Evolutionary conservation across 495 filamentous ascomycete genomes (phyloP).

Genomic region (Corynascus novoguineensis): DNA sequence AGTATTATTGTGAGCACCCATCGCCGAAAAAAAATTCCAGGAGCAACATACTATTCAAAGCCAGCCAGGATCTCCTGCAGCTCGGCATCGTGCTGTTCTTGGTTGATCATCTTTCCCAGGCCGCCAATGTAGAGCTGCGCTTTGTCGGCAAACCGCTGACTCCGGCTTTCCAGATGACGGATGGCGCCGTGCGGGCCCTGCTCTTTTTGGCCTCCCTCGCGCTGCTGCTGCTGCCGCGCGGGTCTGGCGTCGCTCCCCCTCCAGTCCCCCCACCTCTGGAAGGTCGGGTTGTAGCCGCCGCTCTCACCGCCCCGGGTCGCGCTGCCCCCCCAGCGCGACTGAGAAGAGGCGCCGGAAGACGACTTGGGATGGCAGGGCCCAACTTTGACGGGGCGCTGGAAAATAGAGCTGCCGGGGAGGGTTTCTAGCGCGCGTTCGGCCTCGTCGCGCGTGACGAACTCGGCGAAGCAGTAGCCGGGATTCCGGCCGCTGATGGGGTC

Average conservation of each 20-base stretch:
- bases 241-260: slow-evolving; percentile 9
- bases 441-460: slow-evolving; percentile 50
- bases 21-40: not conserved
- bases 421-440: slow-evolving; percentile 53
- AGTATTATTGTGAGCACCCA: not conserved
- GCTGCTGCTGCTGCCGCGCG: too few relatives aligned
- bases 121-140: slow-evolving; percentile 60
- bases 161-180: slow-evolving; percentile 16
- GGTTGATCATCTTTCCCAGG: slow-evolving; percentile 53
- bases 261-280: slow-evolving; percentile 40
- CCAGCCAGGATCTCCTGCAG: slow-evolving; percentile 55
- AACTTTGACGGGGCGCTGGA: slow-evolving; percentile 54
- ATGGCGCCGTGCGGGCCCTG: slow-evolving; percentile 22
- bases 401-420: slow-evolving; percentile 48
- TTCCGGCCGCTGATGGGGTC: slow-evolving; percentile 64
- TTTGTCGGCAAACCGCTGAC: slow-evolving; percentile 30
- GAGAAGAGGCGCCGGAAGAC: not conserved
- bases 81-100: slow-evolving; percentile 47
- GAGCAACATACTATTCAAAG: slow-evolving; percentile 41
- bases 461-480: slow-evolving; percentile 68
- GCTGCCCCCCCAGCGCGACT: not conserved
- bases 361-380: slow-evolving; percentile 52
- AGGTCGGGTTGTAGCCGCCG: slow-evolving; percentile 19
- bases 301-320: slow-evolving; percentile 7
- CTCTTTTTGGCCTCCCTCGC: slow-evolving; percentile 10